Percentiles rank a stretch among this genome's conserved stretches.
phyloP scores from a whole-genome alignment of 768 basidiomycete species.

The Suillus spraguei region DNA sequence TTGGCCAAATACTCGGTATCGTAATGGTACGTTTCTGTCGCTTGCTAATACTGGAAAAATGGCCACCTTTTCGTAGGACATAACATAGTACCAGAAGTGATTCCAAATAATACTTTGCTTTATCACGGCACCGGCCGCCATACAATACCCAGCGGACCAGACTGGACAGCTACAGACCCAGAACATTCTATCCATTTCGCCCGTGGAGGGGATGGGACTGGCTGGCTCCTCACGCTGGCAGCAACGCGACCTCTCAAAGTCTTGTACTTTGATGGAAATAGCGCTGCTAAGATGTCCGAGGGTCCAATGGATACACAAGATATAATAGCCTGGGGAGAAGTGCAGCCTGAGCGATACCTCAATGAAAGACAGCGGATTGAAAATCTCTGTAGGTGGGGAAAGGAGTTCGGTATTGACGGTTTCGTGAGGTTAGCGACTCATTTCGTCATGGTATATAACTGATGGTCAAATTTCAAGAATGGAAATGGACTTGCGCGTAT shows the following conservation, averaged over 20 bases:
- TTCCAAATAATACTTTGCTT: slow-evolving; percentile 38
- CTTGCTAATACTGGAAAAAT: not conserved
- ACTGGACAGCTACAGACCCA: slow-evolving; percentile 39
- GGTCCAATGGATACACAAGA: too few species aligned
- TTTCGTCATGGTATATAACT: too few species aligned
- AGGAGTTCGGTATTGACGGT: slow-evolving; percentile 33
- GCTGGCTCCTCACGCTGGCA: slow-evolving; percentile 35
- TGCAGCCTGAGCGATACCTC: too few species aligned
- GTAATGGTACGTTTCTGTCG: slow-evolving; percentile 28
- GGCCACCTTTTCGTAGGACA: slow-evolving; percentile 22
- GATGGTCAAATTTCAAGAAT: slow-evolving; percentile 32
- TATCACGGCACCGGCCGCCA: slow-evolving; percentile 33
- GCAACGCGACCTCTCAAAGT: slow-evolving; percentile 31
- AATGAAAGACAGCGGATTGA: slow-evolving; percentile 31
- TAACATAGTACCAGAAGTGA: slow-evolving; percentile 34
- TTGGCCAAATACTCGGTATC: slow-evolving; percentile 36
- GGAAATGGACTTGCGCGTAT: slow-evolving; percentile 51
- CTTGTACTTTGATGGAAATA: slow-evolving; percentile 35
- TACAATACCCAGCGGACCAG: slow-evolving; percentile 28
- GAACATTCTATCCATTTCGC: slow-evolving; percentile 43
- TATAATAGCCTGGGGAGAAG: too few species aligned
- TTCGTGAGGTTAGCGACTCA: slow-evolving; percentile 29
- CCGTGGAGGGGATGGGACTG: slow-evolving; percentile 13
- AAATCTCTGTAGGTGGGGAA: slow-evolving; percentile 37
- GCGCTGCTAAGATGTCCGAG: slow-evolving; percentile 31